Conservation (phyloP, 2,329 filamentous ascomycete species). For the Graphiopsis chlorocephala region DNA sequence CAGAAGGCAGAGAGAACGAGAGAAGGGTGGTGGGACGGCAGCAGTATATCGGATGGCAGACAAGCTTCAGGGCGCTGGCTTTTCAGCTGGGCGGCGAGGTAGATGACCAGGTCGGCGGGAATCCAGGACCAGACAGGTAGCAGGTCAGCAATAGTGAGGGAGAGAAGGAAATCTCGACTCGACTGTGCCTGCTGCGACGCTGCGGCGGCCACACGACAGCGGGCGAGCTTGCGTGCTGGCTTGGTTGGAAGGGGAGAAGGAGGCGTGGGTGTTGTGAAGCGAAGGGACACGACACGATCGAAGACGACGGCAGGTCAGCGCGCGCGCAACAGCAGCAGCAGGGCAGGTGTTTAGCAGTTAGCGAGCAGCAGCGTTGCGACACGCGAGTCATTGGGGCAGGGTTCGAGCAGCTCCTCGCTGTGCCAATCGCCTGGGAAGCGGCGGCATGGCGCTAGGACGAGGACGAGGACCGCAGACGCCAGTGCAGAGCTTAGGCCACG, state of each 20-base stretch:
- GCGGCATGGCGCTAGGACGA: neutral
- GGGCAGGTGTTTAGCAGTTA: neutral
- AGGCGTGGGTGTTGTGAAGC: conserved; percentile 4
- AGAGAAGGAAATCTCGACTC: neutral
- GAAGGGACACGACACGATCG: neutral
- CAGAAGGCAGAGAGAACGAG: neutral
- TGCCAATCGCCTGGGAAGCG: conserved; percentile 4
- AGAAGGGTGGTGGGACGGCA: neutral
- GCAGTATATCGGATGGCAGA: neutral
- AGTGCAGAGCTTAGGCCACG: neutral
- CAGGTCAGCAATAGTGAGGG: neutral
- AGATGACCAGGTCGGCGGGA: conserved; percentile 8
- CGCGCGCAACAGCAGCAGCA: neutral
- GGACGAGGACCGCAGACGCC: neutral
- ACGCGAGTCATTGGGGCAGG: neutral
- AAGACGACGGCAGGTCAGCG: neutral
- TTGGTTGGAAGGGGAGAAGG: neutral
- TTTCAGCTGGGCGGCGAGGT: conserved; percentile 4
- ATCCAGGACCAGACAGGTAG: neutral
- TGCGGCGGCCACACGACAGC: conserved; percentile 1
- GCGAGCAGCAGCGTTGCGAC: conserved; percentile 1
- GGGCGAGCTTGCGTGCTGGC: neutral
- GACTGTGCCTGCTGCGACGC: neutral
- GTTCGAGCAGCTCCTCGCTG: neutral
- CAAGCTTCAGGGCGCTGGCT: conserved; percentile 2